phyloP scores from a whole-genome alignment of 1,284 basidiomycete genomes.

The Apiotrichum mycotoxinovorans region DNA sequence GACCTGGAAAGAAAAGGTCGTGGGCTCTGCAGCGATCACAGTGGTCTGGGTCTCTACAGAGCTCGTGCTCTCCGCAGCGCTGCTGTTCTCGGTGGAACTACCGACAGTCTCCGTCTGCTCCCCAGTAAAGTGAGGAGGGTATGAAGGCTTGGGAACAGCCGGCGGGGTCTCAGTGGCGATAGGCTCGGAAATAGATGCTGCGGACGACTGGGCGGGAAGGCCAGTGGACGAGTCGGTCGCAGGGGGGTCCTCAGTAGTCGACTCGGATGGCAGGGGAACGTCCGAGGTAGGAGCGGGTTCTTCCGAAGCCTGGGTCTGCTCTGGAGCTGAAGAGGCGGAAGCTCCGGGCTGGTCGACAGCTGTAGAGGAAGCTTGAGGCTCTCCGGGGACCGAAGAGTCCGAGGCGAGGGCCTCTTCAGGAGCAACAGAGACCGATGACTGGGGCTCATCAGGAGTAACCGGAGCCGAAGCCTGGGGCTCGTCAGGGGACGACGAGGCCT shows the following conservation, averaged over 20 bases:
- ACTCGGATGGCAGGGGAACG: not conserved
- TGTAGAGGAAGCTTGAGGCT: too few species aligned
- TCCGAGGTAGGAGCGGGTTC: not conserved
- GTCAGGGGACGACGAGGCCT: too few species aligned
- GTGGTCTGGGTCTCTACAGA: too few species aligned
- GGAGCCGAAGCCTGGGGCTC: not conserved
- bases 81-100: not conserved
- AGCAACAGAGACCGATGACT: too few species aligned
- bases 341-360: too few species aligned
- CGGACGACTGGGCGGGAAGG: not conserved
- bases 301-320: not conserved
- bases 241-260: not conserved
- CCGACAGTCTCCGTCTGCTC: not conserved
- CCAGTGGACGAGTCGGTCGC: not conserved
- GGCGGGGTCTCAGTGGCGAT: not conserved
- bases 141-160: not conserved
- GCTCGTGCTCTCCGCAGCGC: too few species aligned
- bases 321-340: too few species aligned
- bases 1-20: too few species aligned
- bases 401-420: too few species aligned
- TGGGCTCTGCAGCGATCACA: too few species aligned
- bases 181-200: conserved; percentile 1
- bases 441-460: too few species aligned
- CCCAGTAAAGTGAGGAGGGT: not conserved
- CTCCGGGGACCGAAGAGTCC: too few species aligned